phyloP scores from a whole-genome alignment of 2,329 filamentous ascomycete species.

The Monilinia fructicola region DNA sequence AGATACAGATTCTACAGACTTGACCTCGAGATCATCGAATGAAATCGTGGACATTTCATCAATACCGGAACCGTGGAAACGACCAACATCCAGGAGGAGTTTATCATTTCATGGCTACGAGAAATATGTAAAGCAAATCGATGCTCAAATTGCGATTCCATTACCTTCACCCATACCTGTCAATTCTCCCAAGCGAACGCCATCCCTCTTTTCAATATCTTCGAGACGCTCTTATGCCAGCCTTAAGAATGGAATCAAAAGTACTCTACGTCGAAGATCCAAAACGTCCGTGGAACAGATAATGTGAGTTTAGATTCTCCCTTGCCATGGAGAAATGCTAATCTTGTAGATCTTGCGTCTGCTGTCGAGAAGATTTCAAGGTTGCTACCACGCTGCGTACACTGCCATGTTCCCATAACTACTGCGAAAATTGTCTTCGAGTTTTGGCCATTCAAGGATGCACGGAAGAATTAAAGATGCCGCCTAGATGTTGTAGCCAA shows the following conservation, averaged over 20 bases:
- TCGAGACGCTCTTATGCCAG: conserved; percentile 35
- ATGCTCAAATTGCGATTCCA: conserved; percentile 26
- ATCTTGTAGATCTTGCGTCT: conserved; percentile 52
- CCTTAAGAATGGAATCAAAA: conserved; percentile 36
- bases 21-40: conserved; percentile 36
- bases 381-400: conserved; percentile 47
- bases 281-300: conserved; percentile 27
- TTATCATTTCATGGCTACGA: conserved; percentile 39
- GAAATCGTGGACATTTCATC: conserved; percentile 24
- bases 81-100: conserved; percentile 29
- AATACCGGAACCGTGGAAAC: conserved; percentile 26
- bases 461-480: conserved; percentile 60
- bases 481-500: conserved; percentile 59
- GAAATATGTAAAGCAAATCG: conserved; percentile 35
- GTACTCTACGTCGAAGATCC: conserved; percentile 30
- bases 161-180: conserved; percentile 21
- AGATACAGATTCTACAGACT: conserved; percentile 34
- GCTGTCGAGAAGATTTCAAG: conserved; percentile 55
- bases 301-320: conserved; percentile 32
- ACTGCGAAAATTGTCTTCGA: conserved; percentile 55
- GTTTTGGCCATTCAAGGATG: conserved; percentile 56
- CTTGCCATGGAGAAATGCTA: conserved; percentile 23
- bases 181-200: conserved; percentile 32
- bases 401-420: conserved; percentile 58
- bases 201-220: conserved; percentile 38